phyloP scores from a whole-genome alignment of 1,284 basidiomycete genomes.

The Schizophyllum commune region DNA sequence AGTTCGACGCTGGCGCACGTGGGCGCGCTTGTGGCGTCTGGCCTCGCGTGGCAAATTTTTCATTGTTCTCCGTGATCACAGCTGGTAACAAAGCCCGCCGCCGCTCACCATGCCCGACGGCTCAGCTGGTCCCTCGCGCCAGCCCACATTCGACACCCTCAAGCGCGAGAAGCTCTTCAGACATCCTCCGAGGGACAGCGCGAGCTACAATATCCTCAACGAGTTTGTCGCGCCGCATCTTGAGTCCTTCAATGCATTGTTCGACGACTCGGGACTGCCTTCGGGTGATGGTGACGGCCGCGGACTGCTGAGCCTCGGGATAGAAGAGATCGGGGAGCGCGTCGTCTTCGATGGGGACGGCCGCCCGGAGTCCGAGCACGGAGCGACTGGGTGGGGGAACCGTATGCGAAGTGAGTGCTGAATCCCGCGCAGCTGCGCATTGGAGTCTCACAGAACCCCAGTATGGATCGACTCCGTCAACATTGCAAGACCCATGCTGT shows the following conservation, averaged over 20 bases:
- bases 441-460: constrained; percentile 21
- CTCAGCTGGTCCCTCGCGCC: constrained; percentile 22
- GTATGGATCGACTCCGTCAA: constrained; percentile 89
- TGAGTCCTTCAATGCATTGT: constrained; percentile 94
- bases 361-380: constrained; percentile 26
- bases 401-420: constrained; percentile 68
- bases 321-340: constrained; percentile 84
- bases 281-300: constrained; percentile 67
- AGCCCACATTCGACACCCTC: constrained; percentile 78
- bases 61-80: not conserved
- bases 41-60: not conserved
- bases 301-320: constrained; percentile 75
- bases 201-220: constrained; percentile 79
- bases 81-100: not conserved
- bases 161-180: constrained; percentile 78
- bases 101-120: constrained; percentile 31
- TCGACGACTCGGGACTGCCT: constrained; percentile 76
- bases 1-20: not conserved
- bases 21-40: not conserved
- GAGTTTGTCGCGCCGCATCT: constrained; percentile 94
- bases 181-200: constrained; percentile 64
- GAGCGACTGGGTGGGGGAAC: constrained; percentile 60
- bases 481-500: constrained; percentile 81
- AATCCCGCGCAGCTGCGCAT: constrained; percentile 1
- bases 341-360: constrained; percentile 88